A percentile compares a stretch with the other conserved stretches of the same genome.
phyloP scores from a whole-genome alignment of 23 red algal genomes.

The Porphyridium purpureum region DNA sequence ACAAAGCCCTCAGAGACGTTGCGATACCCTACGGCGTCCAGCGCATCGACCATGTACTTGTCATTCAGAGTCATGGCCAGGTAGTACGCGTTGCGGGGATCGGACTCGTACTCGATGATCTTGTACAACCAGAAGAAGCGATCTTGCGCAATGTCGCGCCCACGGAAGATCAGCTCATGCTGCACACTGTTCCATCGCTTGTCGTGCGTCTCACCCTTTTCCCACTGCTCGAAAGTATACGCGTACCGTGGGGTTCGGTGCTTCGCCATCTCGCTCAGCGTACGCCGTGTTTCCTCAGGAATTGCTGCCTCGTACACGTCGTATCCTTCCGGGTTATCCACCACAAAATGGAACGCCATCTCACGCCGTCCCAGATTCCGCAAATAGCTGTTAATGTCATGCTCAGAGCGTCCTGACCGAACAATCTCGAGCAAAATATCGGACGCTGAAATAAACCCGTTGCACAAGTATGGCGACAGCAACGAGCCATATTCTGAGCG shows the following conservation, averaged over 20 bases:
- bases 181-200: constrained; percentile 8
- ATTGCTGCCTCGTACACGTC: constrained; percentile 4
- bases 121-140: constrained; percentile 6
- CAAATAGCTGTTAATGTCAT: no score
- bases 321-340: constrained; percentile 9
- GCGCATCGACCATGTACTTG: no score
- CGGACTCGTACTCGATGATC: constrained; percentile 12
- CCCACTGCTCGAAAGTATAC: constrained; percentile 9
- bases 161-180: constrained; percentile 13
- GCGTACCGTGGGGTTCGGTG: background rate
- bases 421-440: background rate
- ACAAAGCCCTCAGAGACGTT: no score
- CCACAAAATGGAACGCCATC: constrained; percentile 9
- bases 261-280: background rate
- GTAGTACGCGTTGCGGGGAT: constrained; percentile 7
- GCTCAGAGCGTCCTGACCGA: no score
- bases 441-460: background rate
- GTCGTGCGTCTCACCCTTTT: constrained; percentile 10
- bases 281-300: background rate
- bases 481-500: background rate
- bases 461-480: background rate
- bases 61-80: no score
- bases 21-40: no score
- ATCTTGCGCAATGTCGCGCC: constrained; percentile 5
- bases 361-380: constrained; percentile 12